Percentiles rank a stretch among this genome's conserved stretches.
phyloP scores from a whole-genome alignment of 2,329 filamentous ascomycete genomes.

The Phialophora tarda region DNA sequence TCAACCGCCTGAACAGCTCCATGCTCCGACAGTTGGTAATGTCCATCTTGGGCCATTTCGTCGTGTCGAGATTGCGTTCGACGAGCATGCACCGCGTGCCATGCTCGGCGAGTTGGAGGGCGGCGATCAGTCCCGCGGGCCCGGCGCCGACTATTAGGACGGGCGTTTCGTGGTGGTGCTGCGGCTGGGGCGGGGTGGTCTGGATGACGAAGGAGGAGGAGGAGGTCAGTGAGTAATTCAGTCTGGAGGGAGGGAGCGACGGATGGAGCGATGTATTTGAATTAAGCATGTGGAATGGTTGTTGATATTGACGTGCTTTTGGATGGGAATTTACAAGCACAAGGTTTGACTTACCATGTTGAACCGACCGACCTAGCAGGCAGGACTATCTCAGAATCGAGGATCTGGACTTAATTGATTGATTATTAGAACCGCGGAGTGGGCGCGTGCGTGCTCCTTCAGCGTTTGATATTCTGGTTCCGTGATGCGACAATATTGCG shows the following conservation, averaged over 20 bases:
- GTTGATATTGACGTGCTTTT: too few relatives aligned
- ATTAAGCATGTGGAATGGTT: too few relatives aligned
- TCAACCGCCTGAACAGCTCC: slow-evolving; percentile 42
- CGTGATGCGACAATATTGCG: too few relatives aligned
- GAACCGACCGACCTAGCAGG: too few relatives aligned
- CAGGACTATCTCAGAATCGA: too few relatives aligned
- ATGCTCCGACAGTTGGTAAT: slow-evolving; percentile 46
- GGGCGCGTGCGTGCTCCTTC: too few relatives aligned
- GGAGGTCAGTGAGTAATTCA: too few relatives aligned
- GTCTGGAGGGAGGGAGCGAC: background rate
- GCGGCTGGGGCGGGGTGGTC: background rate
- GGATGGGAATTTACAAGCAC: too few relatives aligned
- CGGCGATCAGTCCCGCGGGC: slow-evolving; percentile 41
- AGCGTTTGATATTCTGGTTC: too few relatives aligned
- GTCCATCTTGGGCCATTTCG: slow-evolving; percentile 50
- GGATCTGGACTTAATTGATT: too few relatives aligned
- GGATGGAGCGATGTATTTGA: background rate
- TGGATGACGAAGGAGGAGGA: background rate
- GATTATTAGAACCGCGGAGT: too few relatives aligned
- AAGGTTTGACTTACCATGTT: too few relatives aligned
- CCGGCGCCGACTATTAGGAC: slow-evolving; percentile 41
- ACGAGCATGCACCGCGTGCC: slow-evolving; percentile 39
- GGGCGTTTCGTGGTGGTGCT: slow-evolving; percentile 24
- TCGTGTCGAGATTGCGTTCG: slow-evolving; percentile 42
- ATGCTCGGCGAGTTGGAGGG: slow-evolving; percentile 36